Evolutionary conservation across 2,329 filamentous ascomycete genomes (phyloP).

Genomic region (Penicillium sp.): DNA sequence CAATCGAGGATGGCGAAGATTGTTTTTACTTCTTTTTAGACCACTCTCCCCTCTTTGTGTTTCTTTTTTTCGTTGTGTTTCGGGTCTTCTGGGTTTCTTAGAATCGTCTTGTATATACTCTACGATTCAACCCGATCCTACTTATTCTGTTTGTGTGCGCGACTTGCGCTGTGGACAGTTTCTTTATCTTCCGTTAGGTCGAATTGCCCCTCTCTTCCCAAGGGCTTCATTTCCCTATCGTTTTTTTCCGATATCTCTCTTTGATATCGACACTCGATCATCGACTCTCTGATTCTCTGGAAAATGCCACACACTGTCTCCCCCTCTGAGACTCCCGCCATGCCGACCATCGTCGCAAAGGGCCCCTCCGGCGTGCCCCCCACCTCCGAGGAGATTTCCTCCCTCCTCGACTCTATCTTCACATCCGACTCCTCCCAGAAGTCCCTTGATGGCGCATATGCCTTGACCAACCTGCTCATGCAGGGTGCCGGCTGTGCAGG

Average conservation of each 20-base stretch:
- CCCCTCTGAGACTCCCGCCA: conserved; percentile 35
- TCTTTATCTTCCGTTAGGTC: conserved; percentile 5
- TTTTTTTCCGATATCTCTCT: conserved; percentile 14
- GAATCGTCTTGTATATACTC: conserved; percentile 11
- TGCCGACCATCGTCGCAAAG: conserved; percentile 52
- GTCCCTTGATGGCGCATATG: conserved; percentile 68
- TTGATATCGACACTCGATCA: conserved; percentile 7
- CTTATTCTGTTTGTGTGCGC: conserved; percentile 5
- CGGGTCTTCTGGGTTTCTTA: conserved; percentile 5
- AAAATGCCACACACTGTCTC: conserved; percentile 52
- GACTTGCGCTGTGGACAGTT: conserved; percentile 4
- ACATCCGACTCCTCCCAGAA: conserved; percentile 66
- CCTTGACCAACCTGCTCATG: conserved; percentile 62
- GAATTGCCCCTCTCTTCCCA: conserved; percentile 11
- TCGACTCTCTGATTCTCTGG: conserved; percentile 8
- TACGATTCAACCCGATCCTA: conserved; percentile 4
- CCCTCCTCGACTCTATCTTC: conserved; percentile 67
- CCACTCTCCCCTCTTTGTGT: conserved; percentile 14
- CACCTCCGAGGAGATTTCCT: conserved; percentile 64
- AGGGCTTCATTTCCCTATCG: not conserved
- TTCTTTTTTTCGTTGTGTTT: conserved; percentile 8
- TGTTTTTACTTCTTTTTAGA: conserved; percentile 3
- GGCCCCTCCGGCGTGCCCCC: conserved; percentile 53
- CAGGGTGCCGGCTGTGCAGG: conserved; percentile 66
- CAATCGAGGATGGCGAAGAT: conserved; percentile 9